Percentiles rank a stretch among this genome's conserved stretches.
Conservation (phyloP, 164 flowering plant genomes). For the Piper longum region DNA sequence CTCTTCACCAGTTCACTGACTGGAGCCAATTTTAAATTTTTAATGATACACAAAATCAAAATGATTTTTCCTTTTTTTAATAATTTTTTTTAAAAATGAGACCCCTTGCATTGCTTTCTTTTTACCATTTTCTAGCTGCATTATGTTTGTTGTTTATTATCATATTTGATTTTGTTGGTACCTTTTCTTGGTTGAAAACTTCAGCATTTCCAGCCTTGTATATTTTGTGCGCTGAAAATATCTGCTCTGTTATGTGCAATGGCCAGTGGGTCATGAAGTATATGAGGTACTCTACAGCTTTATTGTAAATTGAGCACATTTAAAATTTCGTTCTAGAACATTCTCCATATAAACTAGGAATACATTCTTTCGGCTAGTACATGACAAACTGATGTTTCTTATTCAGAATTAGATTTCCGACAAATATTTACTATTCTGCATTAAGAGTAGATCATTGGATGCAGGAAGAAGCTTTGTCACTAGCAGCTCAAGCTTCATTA, state of each 20-base stretch:
- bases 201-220: slow-evolving; percentile 77
- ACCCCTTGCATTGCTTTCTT: too few relatives aligned
- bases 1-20: neutral
- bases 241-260: slow-evolving; percentile 83
- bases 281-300: slow-evolving; percentile 46
- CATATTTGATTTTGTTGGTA: neutral
- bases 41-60: neutral
- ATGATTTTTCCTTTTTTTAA: neutral
- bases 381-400: neutral
- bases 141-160: neutral
- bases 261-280: slow-evolving; percentile 84
- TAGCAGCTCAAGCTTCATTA: slow-evolving; percentile 47
- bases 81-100: neutral
- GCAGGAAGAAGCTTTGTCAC: slow-evolving; percentile 47
- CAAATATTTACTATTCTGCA: neutral
- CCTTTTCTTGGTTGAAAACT: slow-evolving; percentile 5
- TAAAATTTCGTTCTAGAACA: neutral
- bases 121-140: neutral
- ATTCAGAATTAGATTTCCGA: neutral
- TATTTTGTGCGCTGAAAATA: slow-evolving; percentile 76
- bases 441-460: neutral
- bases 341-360: too few relatives aligned
- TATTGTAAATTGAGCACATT: neutral
- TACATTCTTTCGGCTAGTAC: neutral
- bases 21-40: neutral